phyloP scores from a whole-genome alignment of 225 moss, liverwort and hornwort genomes.

The Sphagnum tenellum region DNA sequence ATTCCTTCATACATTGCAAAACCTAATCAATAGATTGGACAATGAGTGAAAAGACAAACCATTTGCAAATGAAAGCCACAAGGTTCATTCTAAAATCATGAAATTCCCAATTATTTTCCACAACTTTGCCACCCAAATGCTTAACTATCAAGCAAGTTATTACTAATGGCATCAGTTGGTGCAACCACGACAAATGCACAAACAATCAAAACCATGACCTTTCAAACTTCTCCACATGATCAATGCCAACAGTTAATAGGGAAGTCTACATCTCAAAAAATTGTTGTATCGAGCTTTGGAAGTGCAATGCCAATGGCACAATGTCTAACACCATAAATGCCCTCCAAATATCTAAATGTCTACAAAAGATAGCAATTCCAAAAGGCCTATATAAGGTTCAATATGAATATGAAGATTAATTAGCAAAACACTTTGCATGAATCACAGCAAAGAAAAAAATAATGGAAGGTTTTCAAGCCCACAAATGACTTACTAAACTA shows the following conservation, averaged over 20 bases:
- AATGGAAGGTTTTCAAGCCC: slow-evolving; percentile 82
- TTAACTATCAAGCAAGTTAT: slow-evolving; percentile 95
- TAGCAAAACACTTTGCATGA: slow-evolving; percentile 84
- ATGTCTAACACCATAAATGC: too few species aligned
- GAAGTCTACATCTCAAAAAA: neutral
- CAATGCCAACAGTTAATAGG: neutral
- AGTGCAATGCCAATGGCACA: too few species aligned
- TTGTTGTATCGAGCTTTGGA: too few species aligned
- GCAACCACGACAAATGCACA: slow-evolving; percentile 43
- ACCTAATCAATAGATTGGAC: neutral
- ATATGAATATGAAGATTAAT: slow-evolving; percentile 80
- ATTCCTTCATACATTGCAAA: neutral
- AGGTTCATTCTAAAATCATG: slow-evolving; percentile 89
- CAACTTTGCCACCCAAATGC: slow-evolving; percentile 80
- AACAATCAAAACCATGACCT: neutral
- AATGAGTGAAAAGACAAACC: slow-evolving; percentile 21
- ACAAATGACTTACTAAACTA: slow-evolving; percentile 58
- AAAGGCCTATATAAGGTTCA: slow-evolving; percentile 75
- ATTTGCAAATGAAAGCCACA: slow-evolving; percentile 91
- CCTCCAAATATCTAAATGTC: too few species aligned
- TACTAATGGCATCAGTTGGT: slow-evolving; percentile 96
- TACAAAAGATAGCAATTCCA: neutral
- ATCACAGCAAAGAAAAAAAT: slow-evolving; percentile 92
- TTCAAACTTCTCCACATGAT: neutral
- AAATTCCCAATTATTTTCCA: slow-evolving; percentile 95